Percentiles rank a stretch among this genome's conserved stretches.
These are phyloP conservation scores for Alternaria brassicicola DNA, from an alignment of 2,329 filamentous ascomycete species.

Conservation along the genomic window DNA sequence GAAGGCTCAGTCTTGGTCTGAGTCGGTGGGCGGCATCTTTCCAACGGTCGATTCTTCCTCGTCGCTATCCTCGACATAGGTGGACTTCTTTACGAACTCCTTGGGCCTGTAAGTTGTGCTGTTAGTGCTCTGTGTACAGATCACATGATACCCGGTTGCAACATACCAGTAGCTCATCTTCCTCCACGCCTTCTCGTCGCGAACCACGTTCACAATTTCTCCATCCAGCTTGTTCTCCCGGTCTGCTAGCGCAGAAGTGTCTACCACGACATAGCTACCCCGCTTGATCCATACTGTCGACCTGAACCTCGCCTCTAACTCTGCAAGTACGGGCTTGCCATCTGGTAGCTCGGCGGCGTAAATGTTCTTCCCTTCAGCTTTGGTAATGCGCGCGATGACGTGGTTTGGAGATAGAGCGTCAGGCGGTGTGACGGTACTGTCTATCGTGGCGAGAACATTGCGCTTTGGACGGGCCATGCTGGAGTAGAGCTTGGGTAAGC, in stretches of 20 bases:
- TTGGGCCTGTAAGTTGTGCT: conserved; percentile 67
- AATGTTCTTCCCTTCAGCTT: conserved; percentile 86
- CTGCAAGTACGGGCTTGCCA: conserved; percentile 71
- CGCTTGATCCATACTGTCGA: conserved; percentile 94
- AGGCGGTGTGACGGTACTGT: conserved; percentile 71
- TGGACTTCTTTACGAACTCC: conserved; percentile 71
- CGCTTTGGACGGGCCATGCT: conserved; percentile 77
- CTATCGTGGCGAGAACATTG: conserved; percentile 75
- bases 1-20: conserved; percentile 63
- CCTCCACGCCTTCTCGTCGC: conserved; percentile 90
- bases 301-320: conserved; percentile 84
- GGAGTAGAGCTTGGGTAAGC: not conserved
- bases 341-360: conserved; percentile 76
- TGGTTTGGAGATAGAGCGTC: conserved; percentile 57
- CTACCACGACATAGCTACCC: conserved; percentile 84
- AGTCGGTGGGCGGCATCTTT: conserved; percentile 82
- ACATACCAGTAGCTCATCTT: conserved; percentile 81
- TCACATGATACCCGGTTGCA: conserved; percentile 22
- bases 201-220: conserved; percentile 90
- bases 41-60: conserved; percentile 81
- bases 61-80: conserved; percentile 68
- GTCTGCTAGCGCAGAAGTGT: conserved; percentile 68
- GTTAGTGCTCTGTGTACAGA: conserved; percentile 28
- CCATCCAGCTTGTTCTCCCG: conserved; percentile 79
- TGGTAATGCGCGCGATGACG: conserved; percentile 76